Percentiles rank a stretch among this genome's conserved stretches.
Evolutionary conservation across 257 asterid species (phyloP).

Genomic region (Coffea eugenioides): DNA sequence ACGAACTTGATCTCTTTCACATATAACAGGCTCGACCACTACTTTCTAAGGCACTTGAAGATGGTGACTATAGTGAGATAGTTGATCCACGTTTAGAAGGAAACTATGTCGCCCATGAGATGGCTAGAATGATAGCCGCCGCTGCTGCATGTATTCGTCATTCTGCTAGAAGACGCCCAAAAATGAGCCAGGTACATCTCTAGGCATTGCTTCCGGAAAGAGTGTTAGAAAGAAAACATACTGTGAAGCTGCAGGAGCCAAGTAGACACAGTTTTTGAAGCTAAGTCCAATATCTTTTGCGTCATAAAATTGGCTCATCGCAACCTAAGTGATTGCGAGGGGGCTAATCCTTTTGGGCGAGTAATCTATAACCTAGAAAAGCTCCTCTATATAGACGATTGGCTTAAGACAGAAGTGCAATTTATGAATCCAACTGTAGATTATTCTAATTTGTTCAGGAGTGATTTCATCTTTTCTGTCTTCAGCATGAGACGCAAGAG

Average conservation of each 20-base stretch:
- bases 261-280: background rate
- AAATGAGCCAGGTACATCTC: constrained; percentile 75
- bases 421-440: background rate
- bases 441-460: background rate
- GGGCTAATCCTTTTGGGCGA: too few species aligned
- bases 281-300: background rate
- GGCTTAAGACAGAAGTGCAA: background rate
- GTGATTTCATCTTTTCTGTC: background rate
- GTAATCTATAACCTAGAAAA: background rate
- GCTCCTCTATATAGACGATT: background rate
- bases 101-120: constrained; percentile 41
- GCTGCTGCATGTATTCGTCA: constrained; percentile 84
- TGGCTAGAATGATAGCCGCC: constrained; percentile 60
- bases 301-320: background rate
- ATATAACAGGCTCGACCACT: constrained; percentile 67
- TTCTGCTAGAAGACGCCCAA: constrained; percentile 90
- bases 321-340: background rate
- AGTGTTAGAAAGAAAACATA: background rate
- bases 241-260: background rate
- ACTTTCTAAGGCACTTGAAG: constrained; percentile 56
- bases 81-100: constrained; percentile 73
- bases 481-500: background rate
- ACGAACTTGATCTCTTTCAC: background rate
- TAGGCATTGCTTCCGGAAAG: background rate
- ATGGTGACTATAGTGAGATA: constrained; percentile 50